Conservation (phyloP, 768 basidiomycete genomes). For the Sutorius australiensis region DNA sequence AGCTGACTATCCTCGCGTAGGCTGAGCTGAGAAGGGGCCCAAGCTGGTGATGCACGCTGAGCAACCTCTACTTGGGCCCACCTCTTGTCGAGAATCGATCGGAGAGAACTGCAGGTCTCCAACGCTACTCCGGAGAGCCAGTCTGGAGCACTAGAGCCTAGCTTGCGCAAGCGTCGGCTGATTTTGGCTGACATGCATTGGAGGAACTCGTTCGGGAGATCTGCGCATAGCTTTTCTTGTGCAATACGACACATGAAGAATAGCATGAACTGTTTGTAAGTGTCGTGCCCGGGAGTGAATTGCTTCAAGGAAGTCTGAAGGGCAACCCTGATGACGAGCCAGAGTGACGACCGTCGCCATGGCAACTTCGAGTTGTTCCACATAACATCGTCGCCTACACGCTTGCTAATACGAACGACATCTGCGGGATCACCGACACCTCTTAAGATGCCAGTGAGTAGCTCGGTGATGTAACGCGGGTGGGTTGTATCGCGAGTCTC, state of each 20-base stretch:
- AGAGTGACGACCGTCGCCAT: conserved; percentile 36
- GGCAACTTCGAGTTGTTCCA: conserved; percentile 20
- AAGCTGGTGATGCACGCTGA: conserved; percentile 20
- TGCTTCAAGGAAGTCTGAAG: conserved; percentile 31
- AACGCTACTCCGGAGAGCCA: conserved; percentile 33
- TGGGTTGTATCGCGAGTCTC: conserved; percentile 41
- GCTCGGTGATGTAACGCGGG: conserved; percentile 47
- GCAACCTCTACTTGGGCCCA: conserved; percentile 16
- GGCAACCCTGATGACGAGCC: conserved; percentile 33
- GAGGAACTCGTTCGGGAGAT: conserved; percentile 28
- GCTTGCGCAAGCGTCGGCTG: conserved; percentile 23
- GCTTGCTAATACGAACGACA: conserved; percentile 8
- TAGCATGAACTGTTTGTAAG: conserved; percentile 49
- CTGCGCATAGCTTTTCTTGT: background rate
- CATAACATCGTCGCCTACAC: conserved; percentile 30
- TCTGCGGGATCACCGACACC: conserved; percentile 32
- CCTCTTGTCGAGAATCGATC: background rate
- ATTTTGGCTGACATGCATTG: conserved; percentile 28
- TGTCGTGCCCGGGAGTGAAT: background rate
- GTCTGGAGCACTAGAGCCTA: conserved; percentile 21
- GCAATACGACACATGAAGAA: conserved; percentile 31
- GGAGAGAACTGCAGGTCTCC: background rate
- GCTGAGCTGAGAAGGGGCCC: conserved; percentile 2
- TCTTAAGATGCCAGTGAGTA: conserved; percentile 46
- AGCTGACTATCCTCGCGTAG: no score